Evolutionary conservation across 768 basidiomycete species (phyloP), one percentile per base, ranked within the genome.

Genomic region (Leccinum uliginosum): DNA sequence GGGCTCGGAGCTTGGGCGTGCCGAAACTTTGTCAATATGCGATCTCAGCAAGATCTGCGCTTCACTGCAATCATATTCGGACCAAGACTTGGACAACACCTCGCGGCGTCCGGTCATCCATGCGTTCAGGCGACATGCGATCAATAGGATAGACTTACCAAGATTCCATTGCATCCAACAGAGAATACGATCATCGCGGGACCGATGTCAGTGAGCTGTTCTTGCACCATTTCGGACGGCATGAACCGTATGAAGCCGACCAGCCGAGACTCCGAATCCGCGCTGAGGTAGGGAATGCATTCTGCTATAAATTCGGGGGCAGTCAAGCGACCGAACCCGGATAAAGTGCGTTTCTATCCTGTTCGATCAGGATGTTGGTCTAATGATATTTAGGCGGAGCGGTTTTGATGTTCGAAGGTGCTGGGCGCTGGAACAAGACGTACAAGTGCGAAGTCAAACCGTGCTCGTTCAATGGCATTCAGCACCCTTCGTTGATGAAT

Each of bases 381-480:
- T 62, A 21, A n/a, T n/a, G 30, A 1, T 6, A 6, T 2, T 3
- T 60, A 60, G 38, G n/a, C 26, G 6, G 21, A 11, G 15, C 6
- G 38, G n/a, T 38, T 26, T 14, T n/a, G 23, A 29, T 8, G 19
- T 11, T 12, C 30, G 4, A 12, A 12, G 12, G n/a, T 47, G 46
- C 23, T 1, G 2, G 12, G n/a, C 27, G 46, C 23, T 1, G 2
- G 26, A 10, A 21, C 10, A 23, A 9, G 34, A 56, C 60, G 45
- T 62, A 62, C 61, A 11, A 55, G 49, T 4, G 59, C 71, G 85
- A 91, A 64, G 77, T 88, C 59, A 91, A 93, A 65, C 97, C 97
- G 0, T 99, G 97, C 70, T 91, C 95, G 6, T 99, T 99, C 77
- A 86, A 92, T 66, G 97, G 97, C 12, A 92, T 97, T 26, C 98